Base-by-base conservation (phyloP, 257 asterid species). In the Parsonsia alboflavescens region DNA sequence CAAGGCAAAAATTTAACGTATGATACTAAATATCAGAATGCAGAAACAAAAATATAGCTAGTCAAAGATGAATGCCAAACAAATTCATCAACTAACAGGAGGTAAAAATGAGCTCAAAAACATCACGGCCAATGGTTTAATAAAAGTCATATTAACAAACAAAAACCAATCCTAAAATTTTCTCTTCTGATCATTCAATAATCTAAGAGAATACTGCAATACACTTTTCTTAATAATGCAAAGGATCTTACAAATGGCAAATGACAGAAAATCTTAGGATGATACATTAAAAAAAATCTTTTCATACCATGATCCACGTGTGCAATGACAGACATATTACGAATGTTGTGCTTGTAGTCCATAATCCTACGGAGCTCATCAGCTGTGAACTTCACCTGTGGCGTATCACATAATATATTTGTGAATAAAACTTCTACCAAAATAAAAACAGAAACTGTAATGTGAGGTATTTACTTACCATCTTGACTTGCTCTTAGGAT, bases 371-470 rank as follows among this genome's bases (percentile, higher is more conserved):
- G 70, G 41, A 81, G 85, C 75, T 67, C 87, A 15, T 81, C 85
- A 30, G 78, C 85, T 24, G 87, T 84, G 71, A 84, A 84, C 87
- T 84, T 84, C 85, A 84, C 87, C 88, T 80, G 80, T 74, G 21
- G 61, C 46, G 6, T 45, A 39, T n/a, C 10, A 19, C 4, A 48
- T 17, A 42, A 52, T 21, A 2, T 48, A 26, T 13, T 15, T 41
- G 49, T 58, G 62, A 68, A 49, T 13, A 68, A 44, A 24, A 39
- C 49, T 50, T 2, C 44, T 61, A 45, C 17, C 69, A 69, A 56
- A 2, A 63, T 21, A 49, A 15, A 8, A 61, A 33, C 3, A 1
- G 39, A 6, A 2, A n/a, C 10, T 11, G 24, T 2, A 53, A 21
- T 36, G 16, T 5, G 41, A 17, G 13, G 41, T 9, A n/a, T 67